Percentiles rank a stretch among this genome's conserved stretches.
Evolutionary conservation across 2,329 filamentous ascomycete species (phyloP).

Genomic region (Hirsutella thompsonii): DNA sequence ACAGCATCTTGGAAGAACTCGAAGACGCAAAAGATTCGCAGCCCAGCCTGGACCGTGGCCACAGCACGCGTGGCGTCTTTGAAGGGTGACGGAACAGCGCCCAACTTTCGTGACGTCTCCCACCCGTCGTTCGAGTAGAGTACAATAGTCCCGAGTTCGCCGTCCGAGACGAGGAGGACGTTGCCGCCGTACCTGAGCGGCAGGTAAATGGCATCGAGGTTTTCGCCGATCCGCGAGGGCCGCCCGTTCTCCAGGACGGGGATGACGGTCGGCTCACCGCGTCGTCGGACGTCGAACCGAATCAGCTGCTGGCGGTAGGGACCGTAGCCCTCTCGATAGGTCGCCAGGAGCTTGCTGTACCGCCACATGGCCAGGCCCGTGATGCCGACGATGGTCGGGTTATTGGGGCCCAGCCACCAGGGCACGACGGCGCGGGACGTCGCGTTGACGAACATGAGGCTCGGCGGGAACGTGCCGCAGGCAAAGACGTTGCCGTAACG

Average conservation of each 20-base stretch:
- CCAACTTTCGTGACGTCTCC: conserved; percentile 21
- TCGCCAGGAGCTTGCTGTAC: conserved; percentile 15
- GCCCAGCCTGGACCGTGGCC: conserved; percentile 5
- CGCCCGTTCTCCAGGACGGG: not conserved
- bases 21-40: not conserved
- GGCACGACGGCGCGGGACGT: conserved; percentile 13
- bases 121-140: conserved; percentile 21
- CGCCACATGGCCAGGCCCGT: conserved; percentile 1
- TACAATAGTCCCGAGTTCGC: conserved; percentile 19
- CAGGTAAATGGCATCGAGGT: conserved; percentile 17
- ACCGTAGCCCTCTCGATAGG: conserved; percentile 10
- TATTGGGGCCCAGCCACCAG: conserved; percentile 10
- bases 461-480: conserved; percentile 23
- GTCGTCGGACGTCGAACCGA: conserved; percentile 15
- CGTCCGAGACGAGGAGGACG: conserved; percentile 19
- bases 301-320: conserved; percentile 18
- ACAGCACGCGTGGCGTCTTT: conserved; percentile 4
- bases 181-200: conserved; percentile 18
- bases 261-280: not conserved
- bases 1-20: not conserved
- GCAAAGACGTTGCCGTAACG: conserved; percentile 20
- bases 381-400: conserved; percentile 5
- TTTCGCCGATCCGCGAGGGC: not conserved
- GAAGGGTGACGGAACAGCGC: conserved; percentile 13
- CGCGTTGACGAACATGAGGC: conserved; percentile 18